phyloP scores from a whole-genome alignment of 257 asterid species.

The Nicotiana tabacum region DNA sequence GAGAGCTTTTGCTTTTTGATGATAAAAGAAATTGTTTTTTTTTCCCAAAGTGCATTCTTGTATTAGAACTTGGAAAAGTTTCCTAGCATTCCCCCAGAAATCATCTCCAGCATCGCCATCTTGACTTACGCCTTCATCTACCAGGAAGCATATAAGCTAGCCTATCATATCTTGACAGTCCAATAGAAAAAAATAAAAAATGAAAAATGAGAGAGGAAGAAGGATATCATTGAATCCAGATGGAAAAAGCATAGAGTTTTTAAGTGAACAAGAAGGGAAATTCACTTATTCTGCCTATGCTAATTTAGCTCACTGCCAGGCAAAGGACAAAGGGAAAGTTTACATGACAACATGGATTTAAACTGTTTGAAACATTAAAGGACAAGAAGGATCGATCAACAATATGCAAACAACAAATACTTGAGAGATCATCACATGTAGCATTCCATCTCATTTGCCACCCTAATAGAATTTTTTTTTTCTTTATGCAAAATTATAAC shows the following conservation, averaged over 20 bases:
- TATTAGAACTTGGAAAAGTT: not conserved
- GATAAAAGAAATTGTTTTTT: not conserved
- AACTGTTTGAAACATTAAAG: not conserved
- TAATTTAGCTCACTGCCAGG: not conserved
- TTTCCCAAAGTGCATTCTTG: not conserved
- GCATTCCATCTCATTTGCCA: not conserved
- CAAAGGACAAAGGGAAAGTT: not conserved
- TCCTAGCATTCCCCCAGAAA: not conserved
- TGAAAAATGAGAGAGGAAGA: not conserved
- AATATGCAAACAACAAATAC: not conserved
- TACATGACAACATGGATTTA: not conserved
- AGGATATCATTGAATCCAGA: not conserved
- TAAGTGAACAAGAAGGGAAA: constrained; percentile 2
- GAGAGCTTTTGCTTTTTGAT: not conserved
- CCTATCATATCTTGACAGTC: not conserved
- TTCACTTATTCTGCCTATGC: not conserved
- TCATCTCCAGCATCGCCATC: not conserved
- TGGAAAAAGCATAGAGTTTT: not conserved
- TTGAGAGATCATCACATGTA: not conserved
- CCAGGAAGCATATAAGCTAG: constrained; percentile 1
- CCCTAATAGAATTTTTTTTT: not conserved
- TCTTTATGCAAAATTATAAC: not conserved
- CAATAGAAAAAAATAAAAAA: not conserved
- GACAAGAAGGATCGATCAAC: not conserved
- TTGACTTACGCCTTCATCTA: not conserved